Conservation (phyloP, 2,329 filamentous ascomycete genomes). For the Verticillium nonalfalfae region DNA sequence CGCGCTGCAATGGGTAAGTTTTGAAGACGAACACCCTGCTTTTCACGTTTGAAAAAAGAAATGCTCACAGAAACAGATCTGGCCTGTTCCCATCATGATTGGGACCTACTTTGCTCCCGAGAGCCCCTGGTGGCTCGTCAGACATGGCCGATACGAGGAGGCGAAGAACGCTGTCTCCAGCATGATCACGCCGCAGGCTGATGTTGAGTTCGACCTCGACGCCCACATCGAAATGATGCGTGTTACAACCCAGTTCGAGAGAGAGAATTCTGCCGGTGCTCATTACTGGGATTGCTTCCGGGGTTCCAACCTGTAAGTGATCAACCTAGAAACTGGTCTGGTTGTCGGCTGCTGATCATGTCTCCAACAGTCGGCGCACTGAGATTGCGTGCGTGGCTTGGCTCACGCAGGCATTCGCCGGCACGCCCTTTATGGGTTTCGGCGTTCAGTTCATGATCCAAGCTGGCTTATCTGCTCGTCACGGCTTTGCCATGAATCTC, state of each 20-base stretch:
- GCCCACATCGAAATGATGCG: conserved; percentile 33
- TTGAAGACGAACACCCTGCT: background rate
- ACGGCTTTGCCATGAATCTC: conserved; percentile 20
- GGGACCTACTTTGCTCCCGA: conserved; percentile 30
- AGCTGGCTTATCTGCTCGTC: conserved; percentile 19
- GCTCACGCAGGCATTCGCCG: conserved; percentile 20
- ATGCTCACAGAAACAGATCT: conserved; percentile 13
- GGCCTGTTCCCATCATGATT: conserved; percentile 29
- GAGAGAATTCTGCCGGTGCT: conserved; percentile 21
- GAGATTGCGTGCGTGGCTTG: conserved; percentile 26
- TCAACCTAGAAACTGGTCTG: background rate
- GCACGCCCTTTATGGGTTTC: conserved; percentile 23
- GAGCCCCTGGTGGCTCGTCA: conserved; percentile 39
- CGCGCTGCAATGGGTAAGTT: conserved; percentile 31
- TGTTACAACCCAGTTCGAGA: conserved; percentile 32
- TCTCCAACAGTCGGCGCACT: conserved; percentile 28
- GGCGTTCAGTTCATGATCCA: conserved; percentile 28
- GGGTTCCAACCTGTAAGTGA: conserved; percentile 25
- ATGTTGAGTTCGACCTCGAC: conserved; percentile 21
- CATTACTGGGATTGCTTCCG: conserved; percentile 35
- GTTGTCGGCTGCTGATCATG: background rate
- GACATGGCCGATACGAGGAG: conserved; percentile 26
- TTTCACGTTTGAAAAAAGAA: background rate
- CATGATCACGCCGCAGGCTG: conserved; percentile 13
- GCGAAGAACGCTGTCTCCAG: conserved; percentile 21